Evolutionary conservation across 768 basidiomycete species (phyloP).

Genomic region (Panellus pusillus): DNA sequence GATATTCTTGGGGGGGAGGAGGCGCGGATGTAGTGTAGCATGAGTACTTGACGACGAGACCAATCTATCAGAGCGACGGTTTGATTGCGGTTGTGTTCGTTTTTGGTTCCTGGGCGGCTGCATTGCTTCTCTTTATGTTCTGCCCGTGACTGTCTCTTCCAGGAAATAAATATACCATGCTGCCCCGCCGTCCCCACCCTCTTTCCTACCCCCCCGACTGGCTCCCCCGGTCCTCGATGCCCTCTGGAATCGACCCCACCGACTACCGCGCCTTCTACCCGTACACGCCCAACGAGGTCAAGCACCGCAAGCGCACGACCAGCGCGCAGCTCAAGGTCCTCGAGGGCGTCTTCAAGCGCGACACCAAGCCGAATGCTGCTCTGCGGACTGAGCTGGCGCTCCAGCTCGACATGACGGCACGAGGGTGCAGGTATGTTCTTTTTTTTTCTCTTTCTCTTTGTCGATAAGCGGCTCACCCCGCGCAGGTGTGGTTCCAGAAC

Average conservation of each 20-base stretch:
- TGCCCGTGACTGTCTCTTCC: conserved; percentile 8
- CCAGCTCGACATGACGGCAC: conserved; percentile 87
- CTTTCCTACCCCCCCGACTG: conserved; percentile 45
- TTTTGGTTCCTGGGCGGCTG: conserved; percentile 3
- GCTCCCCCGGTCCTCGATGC: conserved; percentile 49
- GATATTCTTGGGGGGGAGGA: conserved; percentile 13
- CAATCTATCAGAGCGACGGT: conserved; percentile 14
- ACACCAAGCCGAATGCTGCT: conserved; percentile 88
- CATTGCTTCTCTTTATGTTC: conserved; percentile 18
- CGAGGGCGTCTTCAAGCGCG: conserved; percentile 81
- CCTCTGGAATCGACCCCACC: conserved; percentile 56
- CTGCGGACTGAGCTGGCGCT: conserved; percentile 77
- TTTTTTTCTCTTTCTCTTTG: not conserved
- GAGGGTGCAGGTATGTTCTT: conserved; percentile 82
- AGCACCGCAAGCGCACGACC: conserved; percentile 90
- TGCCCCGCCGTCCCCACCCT: conserved; percentile 34
- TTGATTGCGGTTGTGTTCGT: conserved; percentile 3
- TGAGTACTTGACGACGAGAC: conserved; percentile 12
- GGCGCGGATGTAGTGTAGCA: conserved; percentile 9
- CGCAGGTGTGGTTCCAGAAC: conserved; percentile 91
- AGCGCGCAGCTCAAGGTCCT: conserved; percentile 85
- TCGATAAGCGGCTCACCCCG: not conserved
- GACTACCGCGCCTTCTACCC: conserved; percentile 85
- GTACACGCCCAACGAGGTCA: conserved; percentile 91
- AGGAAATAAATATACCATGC: conserved; percentile 26